Conservation (phyloP, 2,329 filamentous ascomycete species). For the Ceratocystis lukuohia region DNA sequence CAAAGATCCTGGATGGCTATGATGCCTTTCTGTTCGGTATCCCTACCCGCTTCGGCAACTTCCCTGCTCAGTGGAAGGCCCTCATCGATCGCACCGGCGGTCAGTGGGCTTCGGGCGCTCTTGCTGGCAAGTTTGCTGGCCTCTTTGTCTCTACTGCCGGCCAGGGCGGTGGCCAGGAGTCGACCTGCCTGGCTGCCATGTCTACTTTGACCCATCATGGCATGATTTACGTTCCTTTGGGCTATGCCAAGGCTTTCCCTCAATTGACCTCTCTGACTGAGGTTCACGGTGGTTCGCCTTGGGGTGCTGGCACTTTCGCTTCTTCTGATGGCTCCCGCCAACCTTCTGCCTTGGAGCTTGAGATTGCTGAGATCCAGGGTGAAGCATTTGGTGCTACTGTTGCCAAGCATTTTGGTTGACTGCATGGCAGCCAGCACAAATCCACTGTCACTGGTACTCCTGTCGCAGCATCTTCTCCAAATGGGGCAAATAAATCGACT, state of each 20-base stretch:
- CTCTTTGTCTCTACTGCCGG: slow-evolving; percentile 81
- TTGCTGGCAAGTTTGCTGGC: slow-evolving; percentile 79
- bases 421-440: slow-evolving; percentile 45
- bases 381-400: slow-evolving; percentile 69
- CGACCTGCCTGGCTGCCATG: slow-evolving; percentile 66
- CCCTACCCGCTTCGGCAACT: slow-evolving; percentile 93
- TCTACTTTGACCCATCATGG: slow-evolving; percentile 86
- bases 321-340: slow-evolving; percentile 68
- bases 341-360: slow-evolving; percentile 60
- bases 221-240: slow-evolving; percentile 89
- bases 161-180: slow-evolving; percentile 83
- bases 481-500: background rate
- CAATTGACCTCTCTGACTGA: slow-evolving; percentile 59
- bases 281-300: slow-evolving; percentile 74
- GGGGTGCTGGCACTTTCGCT: slow-evolving; percentile 89
- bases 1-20: slow-evolving; percentile 53
- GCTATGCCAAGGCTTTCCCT: slow-evolving; percentile 69
- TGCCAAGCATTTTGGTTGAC: slow-evolving; percentile 61
- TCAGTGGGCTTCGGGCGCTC: slow-evolving; percentile 67
- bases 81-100: slow-evolving; percentile 86
- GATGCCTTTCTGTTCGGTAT: slow-evolving; percentile 89
- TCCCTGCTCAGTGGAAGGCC: slow-evolving; percentile 87
- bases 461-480: slow-evolving; percentile 16
- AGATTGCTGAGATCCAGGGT: slow-evolving; percentile 71
- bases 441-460: slow-evolving; percentile 23